Base-by-base conservation (phyloP, 345 rosid genomes). In the Raphanus sativus region DNA sequence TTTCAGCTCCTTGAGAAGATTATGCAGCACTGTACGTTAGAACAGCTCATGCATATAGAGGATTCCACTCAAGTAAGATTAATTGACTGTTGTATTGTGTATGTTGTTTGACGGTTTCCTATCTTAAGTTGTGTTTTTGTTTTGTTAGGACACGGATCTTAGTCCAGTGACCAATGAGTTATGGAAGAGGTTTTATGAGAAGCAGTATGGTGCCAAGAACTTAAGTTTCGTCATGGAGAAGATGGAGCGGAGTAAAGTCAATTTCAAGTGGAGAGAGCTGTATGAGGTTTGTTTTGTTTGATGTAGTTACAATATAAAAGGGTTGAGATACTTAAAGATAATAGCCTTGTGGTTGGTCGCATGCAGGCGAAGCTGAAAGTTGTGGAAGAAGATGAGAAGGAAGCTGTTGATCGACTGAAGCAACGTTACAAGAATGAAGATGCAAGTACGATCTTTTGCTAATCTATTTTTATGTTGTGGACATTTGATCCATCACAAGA, bases 21-120 rank as follows among this genome's bases (percentile, higher is more conserved):
- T 80, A 81, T 94, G 56, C 84, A 89, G 0, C 95, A 89, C 64
- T 92, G 98, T 76, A 83, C 97, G 1, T 5, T 82, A n/a, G 96
- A 95, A 34, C 94, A 95, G 78, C 76, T 95, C 77, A 86, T 74
- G 78, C 98, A 86, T 64, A 71, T 95, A 2, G 99, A 94, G 85
- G 83, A 84, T 76, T 61, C 85, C 62, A 84, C 95, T n/a, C 36
- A 48, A 11, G 97, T 91, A 85, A 76, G 85, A 13, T 38, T 6
- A 50, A 16, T 34, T 16, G n/a, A 48, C 9, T 62, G 40, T 33
- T 33, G 4, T 60, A 26, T 67, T 63, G 48, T 40, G 10, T 48
- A 48, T 62, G 58, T 74, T 54, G 55, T 48, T 48, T 48, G 52
- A 61, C 1, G 7, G 15, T 68, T 62, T 56, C 55, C 11, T 8